Conservation (phyloP, 768 basidiomycete genomes). For the Flagelloscypha sp. region DNA sequence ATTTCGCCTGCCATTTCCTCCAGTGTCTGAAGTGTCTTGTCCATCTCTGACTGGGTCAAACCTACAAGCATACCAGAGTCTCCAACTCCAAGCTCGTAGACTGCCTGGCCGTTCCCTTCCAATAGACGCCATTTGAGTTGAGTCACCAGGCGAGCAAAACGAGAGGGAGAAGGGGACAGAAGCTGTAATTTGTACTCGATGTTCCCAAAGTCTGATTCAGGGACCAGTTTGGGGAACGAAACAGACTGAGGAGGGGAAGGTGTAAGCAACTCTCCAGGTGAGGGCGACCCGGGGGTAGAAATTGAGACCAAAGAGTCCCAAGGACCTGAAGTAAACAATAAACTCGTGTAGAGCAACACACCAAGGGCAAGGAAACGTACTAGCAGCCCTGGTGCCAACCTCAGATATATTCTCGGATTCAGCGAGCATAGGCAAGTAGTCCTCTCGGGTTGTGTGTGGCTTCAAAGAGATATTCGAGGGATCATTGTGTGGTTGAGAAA, state of each 20-base stretch:
- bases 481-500: conserved; percentile 31
- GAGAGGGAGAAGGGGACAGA: conserved; percentile 63
- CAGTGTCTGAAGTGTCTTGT: conserved; percentile 75
- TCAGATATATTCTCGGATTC: conserved; percentile 77
- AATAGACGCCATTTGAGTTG: conserved; percentile 93
- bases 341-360: no score
- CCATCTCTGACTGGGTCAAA: conserved; percentile 63
- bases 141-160: conserved; percentile 80
- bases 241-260: conserved; percentile 2
- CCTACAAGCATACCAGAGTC: conserved; percentile 87
- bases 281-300: conserved; percentile 33
- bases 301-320: conserved; percentile 71
- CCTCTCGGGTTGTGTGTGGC: conserved; percentile 6
- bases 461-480: conserved; percentile 43
- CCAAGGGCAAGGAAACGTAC: no score
- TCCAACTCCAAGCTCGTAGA: conserved; percentile 77
- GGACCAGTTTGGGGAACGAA: conserved; percentile 55
- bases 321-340: no score
- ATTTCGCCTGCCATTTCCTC: conserved; percentile 94
- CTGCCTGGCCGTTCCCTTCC: conserved; percentile 76
- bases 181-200: conserved; percentile 94
- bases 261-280: conserved; percentile 18
- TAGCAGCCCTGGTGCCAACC: no score
- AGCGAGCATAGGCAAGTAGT: conserved; percentile 52
- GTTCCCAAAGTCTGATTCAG: conserved; percentile 80